Evolutionary conservation across 345 rosid genomes (phyloP), one percentile per base, ranked within the genome.

Genomic region (Ricinus communis): DNA sequence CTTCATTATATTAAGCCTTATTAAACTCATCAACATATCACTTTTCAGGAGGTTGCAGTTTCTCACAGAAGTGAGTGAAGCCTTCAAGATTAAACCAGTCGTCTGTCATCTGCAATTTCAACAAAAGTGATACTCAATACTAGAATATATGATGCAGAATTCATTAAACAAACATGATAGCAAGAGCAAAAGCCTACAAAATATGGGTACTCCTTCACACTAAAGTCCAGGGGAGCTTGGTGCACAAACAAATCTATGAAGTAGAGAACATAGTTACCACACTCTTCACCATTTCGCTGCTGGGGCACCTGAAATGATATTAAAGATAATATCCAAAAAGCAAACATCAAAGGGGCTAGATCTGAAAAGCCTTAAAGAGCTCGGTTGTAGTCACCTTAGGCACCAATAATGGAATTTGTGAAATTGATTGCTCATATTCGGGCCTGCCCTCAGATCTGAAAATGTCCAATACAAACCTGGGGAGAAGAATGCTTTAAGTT

Each of bases 241-340:
- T 84, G 47, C 53, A 88, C 82, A 36, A 90, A 90, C 80, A 87
- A 76, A 47, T 85, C 82, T 28, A 88, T 85, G 79, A 74, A 90
- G 81, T 88, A 85, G 58, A 90, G 88, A 61, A 90, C 96, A 79
- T 77, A 90, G 66, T 71, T 84, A 56, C 93, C 96, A 71, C 96
- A 90, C 72, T 88, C 93, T 27, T 68, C 85, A 60, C 59, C 86
- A 65, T 88, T 79, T 72, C 83, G 83, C 74, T 90, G 96, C 55
- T 87, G 96, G 7, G 91, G 91, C 55, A 88, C 96, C 96, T 90
- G 58, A 25, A 53, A 30, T 27, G 41, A 28, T 60, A 62, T 46
- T 21, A 7, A 7, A 50, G 47, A 45, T 22, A 28, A 13, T 12
- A 19, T 16, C 5, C n/a, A 4, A 22, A n/a, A 45, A 28, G 27